Evolutionary conservation across 1,139 yeast genomes (phyloP), one percentile per base, ranked within the genome.

Genomic region (Debaryomycetaceae sp.): DNA sequence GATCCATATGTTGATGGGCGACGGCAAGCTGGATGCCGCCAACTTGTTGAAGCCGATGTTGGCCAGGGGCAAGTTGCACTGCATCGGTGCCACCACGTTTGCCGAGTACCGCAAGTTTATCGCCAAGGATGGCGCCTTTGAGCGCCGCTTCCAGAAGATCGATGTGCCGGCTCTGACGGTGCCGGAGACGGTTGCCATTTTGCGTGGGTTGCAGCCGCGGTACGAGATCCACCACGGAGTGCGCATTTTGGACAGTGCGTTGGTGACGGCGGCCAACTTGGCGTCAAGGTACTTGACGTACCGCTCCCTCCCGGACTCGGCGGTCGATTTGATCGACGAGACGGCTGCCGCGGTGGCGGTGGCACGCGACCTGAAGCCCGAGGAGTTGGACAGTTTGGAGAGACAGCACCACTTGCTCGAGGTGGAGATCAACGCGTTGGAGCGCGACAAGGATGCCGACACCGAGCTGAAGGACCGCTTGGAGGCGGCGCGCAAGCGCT

Each of bases 1-100:
- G 63, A 89, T 89, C 51, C 99, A 91, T 61, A 89, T 91, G 96
- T 76, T 93, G 46, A 91, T 93, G 97, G 99, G 99, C 44, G 96
- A 91, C 53, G 98, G 98, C 52, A 77, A 75, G 48, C 63, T 75
- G 29, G 97, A 91, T 58, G 98, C 97, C 23, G 98, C 98, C 28
- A 91, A 91, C 58, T 75, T 93, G 47, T 76, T 91, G 56, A 91
- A 91, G 63, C 98, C 99, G 29, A 93, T 94, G 75, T 75, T 91
- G 46, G 96, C 98, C 4, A 81, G 98, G 61, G 98, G 98, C 42
- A 74, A 83, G 32, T 77, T 91, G 51, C 96, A 91, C 61, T 94
- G 96, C 61, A 89, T 89, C 53, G 99, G 99, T 63, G 98, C 98
- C 25, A 91, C 98, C 14, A 93, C 98, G 3, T 82, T 86, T 48